Conservation (phyloP, 192 early-diverging fungal species). For the Podila clonocystis region DNA sequence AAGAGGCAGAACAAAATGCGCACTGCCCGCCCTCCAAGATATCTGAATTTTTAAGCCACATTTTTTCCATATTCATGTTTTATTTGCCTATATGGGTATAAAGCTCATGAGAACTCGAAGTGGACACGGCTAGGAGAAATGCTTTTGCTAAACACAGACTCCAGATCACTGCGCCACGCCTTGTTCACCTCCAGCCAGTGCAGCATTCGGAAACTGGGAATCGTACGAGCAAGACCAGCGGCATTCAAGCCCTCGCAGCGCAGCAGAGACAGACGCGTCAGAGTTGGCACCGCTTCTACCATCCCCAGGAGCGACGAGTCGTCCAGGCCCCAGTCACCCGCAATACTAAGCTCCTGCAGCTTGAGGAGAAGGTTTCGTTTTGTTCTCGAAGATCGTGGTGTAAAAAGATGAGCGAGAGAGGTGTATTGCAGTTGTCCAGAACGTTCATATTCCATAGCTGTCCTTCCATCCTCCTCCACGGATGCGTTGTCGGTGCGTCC, state of each 20-base stretch:
- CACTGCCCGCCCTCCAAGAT: too few species aligned
- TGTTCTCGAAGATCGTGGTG: not conserved
- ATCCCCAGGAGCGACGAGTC: conserved; percentile 23
- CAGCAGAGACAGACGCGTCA: conserved; percentile 24
- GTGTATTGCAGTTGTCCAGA: not conserved
- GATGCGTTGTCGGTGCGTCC: not conserved
- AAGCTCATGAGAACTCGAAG: not conserved
- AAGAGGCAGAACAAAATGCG: conserved; percentile 15
- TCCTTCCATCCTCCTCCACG: not conserved
- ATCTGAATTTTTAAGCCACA: too few species aligned
- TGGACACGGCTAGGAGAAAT: not conserved
- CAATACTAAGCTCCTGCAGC: conserved; percentile 32
- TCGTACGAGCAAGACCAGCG: not conserved
- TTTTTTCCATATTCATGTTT: not conserved
- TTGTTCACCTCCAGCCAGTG: conserved; percentile 1
- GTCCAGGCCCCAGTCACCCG: conserved; percentile 31
- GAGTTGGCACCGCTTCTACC: conserved; percentile 13
- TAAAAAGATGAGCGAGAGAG: not conserved
- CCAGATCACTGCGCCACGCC: not conserved
- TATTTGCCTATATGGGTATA: not conserved
- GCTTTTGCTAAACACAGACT: too few species aligned
- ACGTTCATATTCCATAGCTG: too few species aligned
- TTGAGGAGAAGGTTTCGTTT: not conserved
- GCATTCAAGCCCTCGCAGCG: conserved; percentile 15
- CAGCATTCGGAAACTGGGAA: not conserved